phyloP scores from a whole-genome alignment of 2,329 filamentous ascomycete genomes.

The Aspergillus sp. region DNA sequence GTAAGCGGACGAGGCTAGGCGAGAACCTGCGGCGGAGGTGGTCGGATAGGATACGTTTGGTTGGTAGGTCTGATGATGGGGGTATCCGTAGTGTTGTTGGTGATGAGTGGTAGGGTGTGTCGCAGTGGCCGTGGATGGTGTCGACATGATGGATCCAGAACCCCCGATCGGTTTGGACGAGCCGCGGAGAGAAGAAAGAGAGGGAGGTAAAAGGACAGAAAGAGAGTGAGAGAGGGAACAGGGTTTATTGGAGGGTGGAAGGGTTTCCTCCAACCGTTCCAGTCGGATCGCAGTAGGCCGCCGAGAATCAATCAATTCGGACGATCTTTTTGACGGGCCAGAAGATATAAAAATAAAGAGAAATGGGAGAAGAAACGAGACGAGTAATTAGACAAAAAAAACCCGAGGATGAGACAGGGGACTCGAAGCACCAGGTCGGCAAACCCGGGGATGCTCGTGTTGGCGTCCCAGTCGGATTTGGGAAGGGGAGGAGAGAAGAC shows the following conservation, averaged over 20 bases:
- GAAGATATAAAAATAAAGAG: neutral
- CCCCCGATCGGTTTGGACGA: conserved; percentile 22
- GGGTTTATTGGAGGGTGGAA: neutral
- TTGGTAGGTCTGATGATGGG: conserved; percentile 58
- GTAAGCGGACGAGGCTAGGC: conserved; percentile 45
- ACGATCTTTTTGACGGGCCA: neutral
- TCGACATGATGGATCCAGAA: conserved; percentile 64
- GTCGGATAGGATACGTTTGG: conserved; percentile 54
- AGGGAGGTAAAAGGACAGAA: conserved; percentile 3
- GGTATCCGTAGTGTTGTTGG: conserved; percentile 60
- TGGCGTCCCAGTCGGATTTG: conserved; percentile 8
- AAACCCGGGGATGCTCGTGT: conserved; percentile 19
- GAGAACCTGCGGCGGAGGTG: conserved; percentile 40
- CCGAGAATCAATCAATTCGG: conserved; percentile 3
- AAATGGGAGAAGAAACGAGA: neutral
- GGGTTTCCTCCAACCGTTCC: neutral
- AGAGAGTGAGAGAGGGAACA: conserved; percentile 10
- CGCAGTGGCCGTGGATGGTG: conserved; percentile 73
- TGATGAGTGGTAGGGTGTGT: conserved; percentile 68
- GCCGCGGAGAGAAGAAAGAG: neutral
- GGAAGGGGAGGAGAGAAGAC: neutral
- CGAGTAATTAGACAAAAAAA: neutral
- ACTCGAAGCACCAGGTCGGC: conserved; percentile 18
- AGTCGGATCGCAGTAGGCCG: conserved; percentile 18
- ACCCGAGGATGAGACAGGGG: conserved; percentile 7